Conservation (phyloP, 116 monocot genomes). For the Cymodocea nodosa region DNA sequence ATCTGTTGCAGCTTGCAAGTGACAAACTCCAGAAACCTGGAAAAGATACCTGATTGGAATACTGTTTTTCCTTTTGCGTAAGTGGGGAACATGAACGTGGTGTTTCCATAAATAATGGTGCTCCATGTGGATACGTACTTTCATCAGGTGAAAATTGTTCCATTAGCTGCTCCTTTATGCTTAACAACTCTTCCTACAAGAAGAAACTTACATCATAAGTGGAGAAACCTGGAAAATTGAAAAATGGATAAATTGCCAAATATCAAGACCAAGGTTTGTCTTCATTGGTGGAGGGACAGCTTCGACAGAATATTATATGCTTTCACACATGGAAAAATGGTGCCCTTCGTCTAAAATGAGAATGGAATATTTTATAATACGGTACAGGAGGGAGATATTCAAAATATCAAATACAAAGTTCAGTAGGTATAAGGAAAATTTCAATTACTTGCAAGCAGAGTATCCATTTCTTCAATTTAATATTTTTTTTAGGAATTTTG, state of each 20-base stretch:
- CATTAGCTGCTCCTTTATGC: conserved; percentile 54
- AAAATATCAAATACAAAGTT: no score
- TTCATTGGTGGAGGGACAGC: no score
- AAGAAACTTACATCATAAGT: not conserved
- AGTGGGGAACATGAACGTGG: conserved; percentile 37
- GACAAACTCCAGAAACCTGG: not conserved
- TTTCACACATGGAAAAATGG: not conserved
- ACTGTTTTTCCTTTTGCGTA: conserved; percentile 26
- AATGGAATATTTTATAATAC: no score
- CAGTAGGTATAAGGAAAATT: no score
- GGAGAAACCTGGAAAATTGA: not conserved
- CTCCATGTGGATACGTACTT: conserved; percentile 53
- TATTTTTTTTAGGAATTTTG: no score
- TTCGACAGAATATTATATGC: not conserved
- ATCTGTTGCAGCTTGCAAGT: not conserved
- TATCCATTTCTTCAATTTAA: no score
- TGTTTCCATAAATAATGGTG: conserved; percentile 68
- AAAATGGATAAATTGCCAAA: no score
- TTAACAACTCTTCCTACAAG: conserved; percentile 44
- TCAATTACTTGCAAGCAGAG: no score
- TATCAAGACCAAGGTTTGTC: not conserved
- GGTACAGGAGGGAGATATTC: no score
- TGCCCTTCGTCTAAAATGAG: not conserved
- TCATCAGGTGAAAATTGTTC: conserved; percentile 79
- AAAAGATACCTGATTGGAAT: conserved; percentile 47